A percentile compares a stretch with the other conserved stretches of the same genome.
These are phyloP conservation scores for Mycena citricolor DNA, from an alignment of 1,284 basidiomycete genomes.

Conservation along the genomic window DNA sequence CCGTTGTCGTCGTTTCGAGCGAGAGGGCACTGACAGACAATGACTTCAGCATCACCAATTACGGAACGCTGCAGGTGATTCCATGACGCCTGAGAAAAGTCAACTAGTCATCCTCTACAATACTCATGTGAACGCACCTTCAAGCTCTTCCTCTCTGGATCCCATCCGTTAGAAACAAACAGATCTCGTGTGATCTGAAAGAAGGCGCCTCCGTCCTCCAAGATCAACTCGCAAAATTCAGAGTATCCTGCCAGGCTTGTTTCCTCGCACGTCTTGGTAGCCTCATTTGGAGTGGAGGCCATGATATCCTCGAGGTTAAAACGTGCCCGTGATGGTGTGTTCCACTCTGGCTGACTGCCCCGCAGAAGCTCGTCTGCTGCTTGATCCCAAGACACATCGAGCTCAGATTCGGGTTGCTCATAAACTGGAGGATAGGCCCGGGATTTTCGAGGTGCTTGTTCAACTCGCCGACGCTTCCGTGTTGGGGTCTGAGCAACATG, in stretches of 20 bases:
- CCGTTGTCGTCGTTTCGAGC: neutral
- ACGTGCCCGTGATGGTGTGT: neutral
- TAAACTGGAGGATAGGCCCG: too few species aligned
- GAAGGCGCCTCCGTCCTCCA: conserved; percentile 2
- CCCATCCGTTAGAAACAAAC: conserved; percentile 14
- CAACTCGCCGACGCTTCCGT: too few species aligned
- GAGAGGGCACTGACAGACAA: conserved; percentile 6
- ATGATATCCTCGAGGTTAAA: too few species aligned
- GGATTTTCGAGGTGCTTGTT: too few species aligned
- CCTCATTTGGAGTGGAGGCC: too few species aligned
- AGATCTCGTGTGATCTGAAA: conserved; percentile 1
- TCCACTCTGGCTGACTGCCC: neutral
- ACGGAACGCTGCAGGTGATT: conserved; percentile 10
- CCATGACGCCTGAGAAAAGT: conserved; percentile 1
- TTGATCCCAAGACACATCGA: neutral
- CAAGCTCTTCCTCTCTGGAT: neutral
- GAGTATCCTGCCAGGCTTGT: conserved; percentile 6
- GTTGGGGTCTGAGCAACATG: too few species aligned
- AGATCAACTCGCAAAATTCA: neutral
- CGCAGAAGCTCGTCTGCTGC: neutral
- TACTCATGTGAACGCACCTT: neutral
- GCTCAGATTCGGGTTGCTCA: too few species aligned
- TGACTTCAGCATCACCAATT: neutral
- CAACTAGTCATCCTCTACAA: neutral
- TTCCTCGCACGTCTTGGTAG: too few species aligned